A percentile compares a stretch with the other conserved stretches of the same genome.
Evolutionary conservation across 495 filamentous ascomycete species (phyloP).

Genomic region (Hypoxylon cercidicola): DNA sequence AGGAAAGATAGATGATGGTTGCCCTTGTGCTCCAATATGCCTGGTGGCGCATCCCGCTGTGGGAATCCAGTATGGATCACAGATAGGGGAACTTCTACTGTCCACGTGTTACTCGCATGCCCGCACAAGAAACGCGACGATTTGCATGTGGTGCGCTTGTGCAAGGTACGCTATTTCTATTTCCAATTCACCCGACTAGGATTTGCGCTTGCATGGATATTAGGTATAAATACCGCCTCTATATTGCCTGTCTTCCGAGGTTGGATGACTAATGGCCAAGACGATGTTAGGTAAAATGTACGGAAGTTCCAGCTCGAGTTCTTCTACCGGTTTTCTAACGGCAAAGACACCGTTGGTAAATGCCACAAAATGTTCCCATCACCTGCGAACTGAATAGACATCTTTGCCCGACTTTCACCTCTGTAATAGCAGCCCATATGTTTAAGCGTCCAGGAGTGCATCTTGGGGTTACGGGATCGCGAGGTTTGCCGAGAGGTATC

Average conservation of each 20-base stretch:
- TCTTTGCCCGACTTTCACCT: neutral
- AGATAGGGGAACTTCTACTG: constrained; percentile 6
- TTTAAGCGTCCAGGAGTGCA: constrained; percentile 16
- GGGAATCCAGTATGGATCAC: neutral
- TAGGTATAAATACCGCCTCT: neutral
- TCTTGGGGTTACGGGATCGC: constrained; percentile 15
- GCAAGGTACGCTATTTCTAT: constrained; percentile 5
- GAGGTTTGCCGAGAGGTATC: constrained; percentile 20
- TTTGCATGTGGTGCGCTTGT: constrained; percentile 9
- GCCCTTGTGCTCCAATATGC: neutral
- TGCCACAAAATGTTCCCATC: neutral
- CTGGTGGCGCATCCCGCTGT: neutral
- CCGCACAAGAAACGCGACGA: constrained; percentile 13
- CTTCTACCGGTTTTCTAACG: neutral
- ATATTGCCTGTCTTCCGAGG: neutral
- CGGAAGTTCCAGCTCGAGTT: neutral
- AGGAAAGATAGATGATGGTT: neutral
- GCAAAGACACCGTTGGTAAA: neutral
- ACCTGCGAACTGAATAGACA: neutral
- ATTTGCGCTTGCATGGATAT: neutral
- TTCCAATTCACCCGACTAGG: constrained; percentile 14
- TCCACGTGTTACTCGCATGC: constrained; percentile 19
- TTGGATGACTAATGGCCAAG: neutral
- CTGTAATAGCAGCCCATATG: neutral
- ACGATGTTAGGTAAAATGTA: neutral